Conservation (phyloP, 495 filamentous ascomycete species). For the Evansstolkia leycettana region DNA sequence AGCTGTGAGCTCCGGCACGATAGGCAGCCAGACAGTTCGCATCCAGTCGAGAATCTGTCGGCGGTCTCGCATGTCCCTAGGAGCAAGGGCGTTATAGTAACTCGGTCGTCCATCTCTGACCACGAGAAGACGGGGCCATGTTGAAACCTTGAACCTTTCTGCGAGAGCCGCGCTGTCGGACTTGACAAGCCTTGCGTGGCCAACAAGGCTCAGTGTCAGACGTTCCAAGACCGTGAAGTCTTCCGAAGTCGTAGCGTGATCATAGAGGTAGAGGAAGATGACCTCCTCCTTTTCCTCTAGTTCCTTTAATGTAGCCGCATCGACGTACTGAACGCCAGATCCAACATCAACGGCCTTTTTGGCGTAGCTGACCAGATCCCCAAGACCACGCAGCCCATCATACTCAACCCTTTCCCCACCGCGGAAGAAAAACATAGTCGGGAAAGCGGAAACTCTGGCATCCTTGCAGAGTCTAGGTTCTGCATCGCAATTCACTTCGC, state of each 20-base stretch:
- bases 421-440: conserved; percentile 86
- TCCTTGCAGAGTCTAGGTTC: conserved; percentile 84
- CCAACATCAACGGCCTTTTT: conserved; percentile 73
- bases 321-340: conserved; percentile 67
- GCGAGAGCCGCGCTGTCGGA: conserved; percentile 61
- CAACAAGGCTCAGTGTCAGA: conserved; percentile 72
- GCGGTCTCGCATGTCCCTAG: conserved; percentile 81
- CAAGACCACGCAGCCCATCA: conserved; percentile 80
- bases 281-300: conserved; percentile 91
- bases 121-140: conserved; percentile 84
- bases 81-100: conserved; percentile 74
- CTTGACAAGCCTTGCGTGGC: conserved; percentile 84
- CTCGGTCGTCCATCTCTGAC: conserved; percentile 78
- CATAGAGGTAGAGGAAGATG: conserved; percentile 94
- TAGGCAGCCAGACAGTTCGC: conserved; percentile 92
- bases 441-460: conserved; percentile 62
- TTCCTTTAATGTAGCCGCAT: conserved; percentile 61
- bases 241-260: conserved; percentile 82
- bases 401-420: conserved; percentile 89
- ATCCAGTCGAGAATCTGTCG: conserved; percentile 79
- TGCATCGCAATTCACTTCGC: conserved; percentile 89
- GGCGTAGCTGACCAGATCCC: conserved; percentile 76
- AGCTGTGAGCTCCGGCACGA: conserved; percentile 87
- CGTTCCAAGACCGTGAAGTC: conserved; percentile 85
- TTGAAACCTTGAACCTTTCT: conserved; percentile 82